These are phyloP conservation scores for Warburgia ugandensis DNA, from an alignment of 164 flowering plant genomes.

Conservation along the genomic window DNA sequence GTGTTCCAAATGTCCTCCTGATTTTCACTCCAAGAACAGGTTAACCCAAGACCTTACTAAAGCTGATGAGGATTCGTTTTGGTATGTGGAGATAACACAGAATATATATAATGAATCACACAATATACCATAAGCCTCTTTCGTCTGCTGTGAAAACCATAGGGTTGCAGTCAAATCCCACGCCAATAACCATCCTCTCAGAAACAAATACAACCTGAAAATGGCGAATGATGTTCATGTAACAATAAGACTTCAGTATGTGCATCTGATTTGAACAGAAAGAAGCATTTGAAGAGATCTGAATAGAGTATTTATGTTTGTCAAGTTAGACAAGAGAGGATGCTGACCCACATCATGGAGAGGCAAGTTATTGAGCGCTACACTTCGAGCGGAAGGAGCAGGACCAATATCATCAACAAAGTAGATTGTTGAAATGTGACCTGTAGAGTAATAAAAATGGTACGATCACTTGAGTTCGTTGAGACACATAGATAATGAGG, in stretches of 20 bases:
- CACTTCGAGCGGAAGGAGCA: constrained; percentile 85
- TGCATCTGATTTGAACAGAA: background rate
- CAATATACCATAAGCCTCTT: constrained; percentile 79
- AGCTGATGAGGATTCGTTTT: no score
- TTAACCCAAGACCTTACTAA: background rate
- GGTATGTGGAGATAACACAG: no score
- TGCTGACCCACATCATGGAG: constrained; percentile 99
- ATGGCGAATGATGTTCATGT: background rate
- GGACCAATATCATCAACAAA: constrained; percentile 98
- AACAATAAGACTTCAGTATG: background rate
- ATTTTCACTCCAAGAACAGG: background rate
- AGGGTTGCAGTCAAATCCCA: constrained; percentile 90
- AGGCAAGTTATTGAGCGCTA: constrained; percentile 89
- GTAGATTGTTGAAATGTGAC: constrained; percentile 94
- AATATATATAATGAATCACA: constrained; percentile 1
- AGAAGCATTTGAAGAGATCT: background rate
- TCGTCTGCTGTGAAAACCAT: constrained; percentile 92
- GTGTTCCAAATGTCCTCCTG: background rate
- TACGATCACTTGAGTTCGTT: no score
- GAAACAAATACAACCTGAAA: constrained; percentile 80
- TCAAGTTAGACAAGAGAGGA: constrained; percentile 44
- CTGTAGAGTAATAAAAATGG: constrained; percentile 26
- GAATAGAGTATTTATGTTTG: background rate
- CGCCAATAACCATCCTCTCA: constrained; percentile 86
- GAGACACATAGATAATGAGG: no score